Base-by-base conservation (phyloP, 495 filamentous ascomycete species). In the Tuber calosporum region DNA sequence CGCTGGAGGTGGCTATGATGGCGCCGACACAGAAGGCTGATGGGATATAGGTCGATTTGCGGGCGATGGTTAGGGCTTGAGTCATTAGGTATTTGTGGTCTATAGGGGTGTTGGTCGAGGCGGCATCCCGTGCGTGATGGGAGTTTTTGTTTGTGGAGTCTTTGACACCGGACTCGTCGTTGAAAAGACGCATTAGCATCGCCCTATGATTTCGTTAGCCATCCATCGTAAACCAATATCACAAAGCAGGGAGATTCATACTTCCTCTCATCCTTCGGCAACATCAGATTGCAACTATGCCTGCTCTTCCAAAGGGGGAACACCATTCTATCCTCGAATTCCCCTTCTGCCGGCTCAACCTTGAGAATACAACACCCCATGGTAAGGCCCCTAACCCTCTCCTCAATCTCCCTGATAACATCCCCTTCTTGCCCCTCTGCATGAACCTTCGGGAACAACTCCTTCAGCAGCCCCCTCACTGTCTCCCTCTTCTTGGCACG, bases 1-100 rank as follows among this genome's bases (percentile, higher is more conserved):
- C 87, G 40, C 84, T 81, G 30, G 86, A 77, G 68, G 89, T 86
- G 39, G 97, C 85, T 40, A 98, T 84, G 66, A 97, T 79, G 9
- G 95, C 95, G 73, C 95, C 95, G 48, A 99, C 93, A 74, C 94
- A 89, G 85, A 92, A 99, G 83, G 97, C 97, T 62, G 92, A 93
- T 17, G 94, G 90, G 70, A 91, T 93, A 6, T 92, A 90, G 17
- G 91, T 90, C 3, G 93, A 94, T 78, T 90, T 85, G 41, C 87
- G 85, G 13, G 95, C 94, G 53, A 93, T 86, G 48, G 85, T 82
- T 48, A 99, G 87, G 69, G 92, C 91, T 69, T 90, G 84, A 68
- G 84, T 86, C 84, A 98, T 91, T 83, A 91, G 91, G 37, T 83
- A 83, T 41, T 83, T 74, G 82, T 96, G 93, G 72, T 87, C 83